Evolutionary conservation across 495 filamentous ascomycete genomes (phyloP).

Genomic region (Aspergillus bertholletiae): DNA sequence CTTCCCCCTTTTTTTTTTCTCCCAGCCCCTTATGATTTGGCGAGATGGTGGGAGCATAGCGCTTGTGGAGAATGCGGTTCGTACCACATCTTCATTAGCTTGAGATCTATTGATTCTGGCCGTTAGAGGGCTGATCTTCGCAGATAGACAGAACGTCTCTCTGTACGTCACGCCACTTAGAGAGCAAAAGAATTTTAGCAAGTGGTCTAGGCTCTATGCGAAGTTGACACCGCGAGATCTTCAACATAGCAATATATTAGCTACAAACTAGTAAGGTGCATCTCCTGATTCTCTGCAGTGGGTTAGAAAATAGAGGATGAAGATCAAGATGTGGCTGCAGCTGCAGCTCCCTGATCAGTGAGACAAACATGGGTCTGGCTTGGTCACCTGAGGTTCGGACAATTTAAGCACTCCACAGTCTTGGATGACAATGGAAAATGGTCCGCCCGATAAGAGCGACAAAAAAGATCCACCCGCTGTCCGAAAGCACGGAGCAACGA

Average conservation of each 20-base stretch:
- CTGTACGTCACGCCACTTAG: conserved; percentile 1
- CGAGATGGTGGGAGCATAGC: not conserved
- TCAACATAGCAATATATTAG: not conserved
- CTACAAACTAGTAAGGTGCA: not conserved
- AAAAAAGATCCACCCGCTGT: conserved; percentile 8
- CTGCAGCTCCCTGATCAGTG: conserved; percentile 15
- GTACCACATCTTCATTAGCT: not conserved
- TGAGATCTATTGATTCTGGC: conserved; percentile 5
- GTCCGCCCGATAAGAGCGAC: conserved; percentile 13
- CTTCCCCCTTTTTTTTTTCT: not conserved
- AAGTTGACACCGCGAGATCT: conserved; percentile 1
- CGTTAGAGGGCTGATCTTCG: conserved; percentile 9
- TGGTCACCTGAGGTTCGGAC: conserved; percentile 20
- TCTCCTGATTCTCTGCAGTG: conserved; percentile 25
- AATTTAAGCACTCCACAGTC: conserved; percentile 8
- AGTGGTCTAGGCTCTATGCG: conserved; percentile 5
- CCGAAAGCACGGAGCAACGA: conserved; percentile 4
- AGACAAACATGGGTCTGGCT: conserved; percentile 16
- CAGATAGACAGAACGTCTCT: not conserved
- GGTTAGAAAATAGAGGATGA: not conserved
- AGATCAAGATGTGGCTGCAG: conserved; percentile 35
- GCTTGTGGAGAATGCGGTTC: not conserved
- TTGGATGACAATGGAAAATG: conserved; percentile 9
- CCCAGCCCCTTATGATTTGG: not conserved
- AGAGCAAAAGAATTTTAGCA: too few species aligned